phyloP scores from a whole-genome alignment of 139 green algal genomes.

The Chloropicon primus region DNA sequence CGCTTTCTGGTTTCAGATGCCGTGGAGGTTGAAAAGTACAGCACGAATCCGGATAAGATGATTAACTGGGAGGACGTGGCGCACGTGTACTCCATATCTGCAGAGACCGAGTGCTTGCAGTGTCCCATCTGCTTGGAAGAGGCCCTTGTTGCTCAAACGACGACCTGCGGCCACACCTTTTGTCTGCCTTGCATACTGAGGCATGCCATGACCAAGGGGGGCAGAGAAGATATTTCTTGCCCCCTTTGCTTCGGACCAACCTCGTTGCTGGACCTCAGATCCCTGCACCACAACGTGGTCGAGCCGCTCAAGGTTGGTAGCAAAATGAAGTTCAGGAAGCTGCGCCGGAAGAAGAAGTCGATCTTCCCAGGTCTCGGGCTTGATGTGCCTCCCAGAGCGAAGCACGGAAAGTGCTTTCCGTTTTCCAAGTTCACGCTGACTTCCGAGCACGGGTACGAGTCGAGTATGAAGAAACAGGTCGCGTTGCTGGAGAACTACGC shows the following conservation, averaged over 20 bases:
- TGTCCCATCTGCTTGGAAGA: neutral
- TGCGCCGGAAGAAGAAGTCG: neutral
- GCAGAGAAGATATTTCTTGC: neutral
- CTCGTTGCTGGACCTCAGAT: neutral
- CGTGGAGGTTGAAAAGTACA: neutral
- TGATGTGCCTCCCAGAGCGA: neutral
- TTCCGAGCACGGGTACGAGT: neutral
- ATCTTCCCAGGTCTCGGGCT: neutral
- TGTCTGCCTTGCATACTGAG: neutral
- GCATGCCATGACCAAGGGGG: neutral
- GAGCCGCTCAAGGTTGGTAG: neutral
- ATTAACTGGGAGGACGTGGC: neutral
- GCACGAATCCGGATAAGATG: neutral
- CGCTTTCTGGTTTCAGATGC: neutral
- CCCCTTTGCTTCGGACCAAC: neutral
- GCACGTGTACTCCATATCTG: neutral
- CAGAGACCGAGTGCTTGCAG: neutral
- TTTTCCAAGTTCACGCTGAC: neutral
- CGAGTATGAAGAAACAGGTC: neutral
- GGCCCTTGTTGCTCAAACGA: neutral
- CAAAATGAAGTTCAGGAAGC: neutral
- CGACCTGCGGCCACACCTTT: neutral
- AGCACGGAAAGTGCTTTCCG: neutral
- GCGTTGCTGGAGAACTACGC: neutral
- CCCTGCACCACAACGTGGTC: neutral